A percentile compares a stretch with the other conserved stretches of the same genome.
Conservation (phyloP, 768 basidiomycete genomes). For the Suillus discolor region DNA sequence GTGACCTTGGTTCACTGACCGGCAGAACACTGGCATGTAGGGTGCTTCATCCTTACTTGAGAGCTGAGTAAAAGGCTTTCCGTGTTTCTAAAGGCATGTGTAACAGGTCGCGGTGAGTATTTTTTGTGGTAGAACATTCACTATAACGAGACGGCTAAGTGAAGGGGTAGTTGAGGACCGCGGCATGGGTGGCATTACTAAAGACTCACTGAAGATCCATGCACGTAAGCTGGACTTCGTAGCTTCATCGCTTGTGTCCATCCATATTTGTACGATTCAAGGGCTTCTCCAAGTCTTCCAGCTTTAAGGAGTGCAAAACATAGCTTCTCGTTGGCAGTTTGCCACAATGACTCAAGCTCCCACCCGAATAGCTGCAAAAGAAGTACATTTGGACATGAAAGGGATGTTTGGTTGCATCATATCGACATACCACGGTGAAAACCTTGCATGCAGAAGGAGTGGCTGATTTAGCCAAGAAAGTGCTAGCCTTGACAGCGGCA, state of each 20-base stretch:
- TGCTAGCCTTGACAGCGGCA: too few species aligned
- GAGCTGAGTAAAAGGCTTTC: background rate
- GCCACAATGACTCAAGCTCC: background rate
- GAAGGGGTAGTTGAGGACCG: background rate
- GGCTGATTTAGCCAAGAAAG: too few species aligned
- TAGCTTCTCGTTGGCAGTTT: background rate
- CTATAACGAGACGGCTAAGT: background rate
- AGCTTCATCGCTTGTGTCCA: background rate
- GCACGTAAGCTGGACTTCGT: background rate
- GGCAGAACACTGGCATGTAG: background rate
- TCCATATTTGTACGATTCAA: background rate
- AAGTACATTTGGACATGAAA: too few species aligned
- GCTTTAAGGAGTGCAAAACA: background rate
- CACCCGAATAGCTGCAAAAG: too few species aligned
- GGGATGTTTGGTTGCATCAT: too few species aligned
- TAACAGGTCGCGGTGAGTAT: background rate
- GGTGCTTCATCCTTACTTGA: background rate
- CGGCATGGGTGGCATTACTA: background rate
- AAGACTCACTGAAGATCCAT: background rate
- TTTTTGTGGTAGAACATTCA: background rate
- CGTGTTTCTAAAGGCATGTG: background rate
- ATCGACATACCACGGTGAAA: too few species aligned
- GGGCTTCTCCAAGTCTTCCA: background rate
- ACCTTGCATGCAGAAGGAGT: too few species aligned
- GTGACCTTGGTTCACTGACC: too few species aligned